phyloP scores from a whole-genome alignment of 352 stramenopile species.

The Plasmopara halstedii region DNA sequence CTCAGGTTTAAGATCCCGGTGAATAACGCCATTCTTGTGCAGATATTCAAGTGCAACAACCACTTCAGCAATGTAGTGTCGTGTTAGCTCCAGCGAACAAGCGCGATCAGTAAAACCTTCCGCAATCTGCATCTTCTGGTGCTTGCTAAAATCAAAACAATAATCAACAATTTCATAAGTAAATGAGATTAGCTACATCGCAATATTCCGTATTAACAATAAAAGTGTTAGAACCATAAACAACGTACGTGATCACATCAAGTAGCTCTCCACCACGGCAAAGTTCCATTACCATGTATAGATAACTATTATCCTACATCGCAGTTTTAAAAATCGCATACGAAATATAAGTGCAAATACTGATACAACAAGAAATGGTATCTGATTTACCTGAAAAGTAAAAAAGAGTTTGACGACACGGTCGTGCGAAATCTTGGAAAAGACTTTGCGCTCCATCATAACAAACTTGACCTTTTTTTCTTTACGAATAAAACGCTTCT shows the following conservation, averaged over 20 bases:
- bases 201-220: neutral
- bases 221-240: neutral
- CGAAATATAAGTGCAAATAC: neutral
- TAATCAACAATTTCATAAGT: neutral
- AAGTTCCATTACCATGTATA: constrained; percentile 90
- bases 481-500: constrained; percentile 87
- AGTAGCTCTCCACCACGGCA: constrained; percentile 80
- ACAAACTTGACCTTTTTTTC: constrained; percentile 90
- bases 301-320: constrained; percentile 48
- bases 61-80: constrained; percentile 93
- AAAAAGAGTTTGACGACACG: constrained; percentile 88
- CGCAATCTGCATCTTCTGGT: constrained; percentile 61
- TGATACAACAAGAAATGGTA: neutral
- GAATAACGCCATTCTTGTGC: constrained; percentile 91
- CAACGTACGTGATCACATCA: constrained; percentile 76
- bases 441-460: constrained; percentile 89
- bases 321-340: neutral
- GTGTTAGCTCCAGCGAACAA: constrained; percentile 77
- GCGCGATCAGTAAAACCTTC: constrained; percentile 50
- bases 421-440: constrained; percentile 83
- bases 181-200: too few relatives aligned
- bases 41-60: constrained; percentile 91
- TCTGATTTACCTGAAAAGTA: constrained; percentile 68
- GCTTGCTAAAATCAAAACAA: constrained; percentile 34
- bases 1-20: constrained; percentile 92